Evolutionary conservation across 441 rosid species (phyloP).

Genomic region (Populus tomentosa): DNA sequence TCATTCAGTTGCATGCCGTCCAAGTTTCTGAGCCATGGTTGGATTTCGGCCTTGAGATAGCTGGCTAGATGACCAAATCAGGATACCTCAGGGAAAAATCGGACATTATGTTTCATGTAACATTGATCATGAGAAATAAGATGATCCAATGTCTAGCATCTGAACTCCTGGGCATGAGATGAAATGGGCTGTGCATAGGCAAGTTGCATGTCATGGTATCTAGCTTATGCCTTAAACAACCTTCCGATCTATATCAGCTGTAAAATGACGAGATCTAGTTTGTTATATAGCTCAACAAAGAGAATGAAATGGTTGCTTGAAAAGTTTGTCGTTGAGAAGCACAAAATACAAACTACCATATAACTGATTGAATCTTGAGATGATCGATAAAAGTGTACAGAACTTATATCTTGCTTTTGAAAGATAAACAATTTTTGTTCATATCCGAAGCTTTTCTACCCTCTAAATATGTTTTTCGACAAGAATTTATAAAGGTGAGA

Average conservation of each 20-base stretch:
- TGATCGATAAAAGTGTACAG: not conserved
- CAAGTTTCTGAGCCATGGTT: not conserved
- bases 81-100: not conserved
- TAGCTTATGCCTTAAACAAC: not conserved
- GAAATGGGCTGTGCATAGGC: not conserved
- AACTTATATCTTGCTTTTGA: not conserved
- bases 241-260: not conserved
- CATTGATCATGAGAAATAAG: not conserved
- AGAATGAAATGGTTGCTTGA: not conserved
- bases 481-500: not conserved
- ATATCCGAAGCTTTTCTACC: not conserved
- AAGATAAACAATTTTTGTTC: not conserved
- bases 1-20: not conserved
- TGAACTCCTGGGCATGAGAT: not conserved
- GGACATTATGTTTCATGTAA: not conserved
- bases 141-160: not conserved
- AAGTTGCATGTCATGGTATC: not conserved
- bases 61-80: not conserved
- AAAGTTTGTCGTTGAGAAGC: not conserved
- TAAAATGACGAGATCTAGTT: not conserved
- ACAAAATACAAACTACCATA: not conserved
- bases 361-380: not conserved
- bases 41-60: not conserved
- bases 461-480: not conserved
- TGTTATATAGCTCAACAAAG: not conserved